These are phyloP conservation scores for Candida jianshihensis DNA, from an alignment of 805 yeast species.

Conservation along the genomic window DNA sequence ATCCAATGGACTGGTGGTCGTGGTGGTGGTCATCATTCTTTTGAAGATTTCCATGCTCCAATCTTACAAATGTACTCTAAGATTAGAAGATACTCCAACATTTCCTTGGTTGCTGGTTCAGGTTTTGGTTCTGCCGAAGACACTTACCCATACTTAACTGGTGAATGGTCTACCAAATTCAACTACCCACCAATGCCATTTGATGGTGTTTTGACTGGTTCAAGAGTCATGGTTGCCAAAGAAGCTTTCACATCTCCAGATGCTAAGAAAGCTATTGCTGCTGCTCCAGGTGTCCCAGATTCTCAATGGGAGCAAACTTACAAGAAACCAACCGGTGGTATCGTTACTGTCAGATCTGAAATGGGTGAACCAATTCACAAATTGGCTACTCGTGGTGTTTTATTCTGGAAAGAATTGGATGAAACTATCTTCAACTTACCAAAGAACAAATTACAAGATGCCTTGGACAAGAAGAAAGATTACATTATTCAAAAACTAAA, in stretches of 20 bases:
- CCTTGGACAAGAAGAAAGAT: constrained; percentile 75
- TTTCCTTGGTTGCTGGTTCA: constrained; percentile 91
- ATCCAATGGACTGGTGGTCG: constrained; percentile 99
- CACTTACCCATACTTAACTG: constrained; percentile 95
- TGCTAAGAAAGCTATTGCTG: constrained; percentile 88
- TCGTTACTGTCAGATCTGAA: constrained; percentile 92
- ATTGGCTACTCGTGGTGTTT: constrained; percentile 95
- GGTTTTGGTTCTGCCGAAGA: constrained; percentile 98
- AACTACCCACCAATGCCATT: constrained; percentile 98
- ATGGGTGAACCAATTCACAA: constrained; percentile 99
- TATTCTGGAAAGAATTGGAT: constrained; percentile 96
- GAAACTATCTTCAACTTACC: constrained; percentile 89
- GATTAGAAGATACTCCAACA: constrained; percentile 87
- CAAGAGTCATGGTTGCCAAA: constrained; percentile 95
- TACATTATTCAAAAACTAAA: constrained; percentile 80
- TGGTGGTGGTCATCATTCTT: constrained; percentile 99
- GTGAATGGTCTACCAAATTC: constrained; percentile 86
- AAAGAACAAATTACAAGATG: constrained; percentile 77
- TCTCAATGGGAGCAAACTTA: constrained; percentile 89
- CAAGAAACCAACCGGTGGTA: constrained; percentile 94
- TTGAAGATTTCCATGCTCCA: constrained; percentile 98
- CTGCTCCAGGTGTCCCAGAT: constrained; percentile 87
- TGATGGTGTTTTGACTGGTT: constrained; percentile 94
- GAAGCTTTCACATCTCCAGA: constrained; percentile 92
- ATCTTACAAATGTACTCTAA: constrained; percentile 91